These are phyloP conservation scores for Hordeum pubiflorum DNA, from an alignment of 202 grass and related monocot genomes.

Conservation along the genomic window DNA sequence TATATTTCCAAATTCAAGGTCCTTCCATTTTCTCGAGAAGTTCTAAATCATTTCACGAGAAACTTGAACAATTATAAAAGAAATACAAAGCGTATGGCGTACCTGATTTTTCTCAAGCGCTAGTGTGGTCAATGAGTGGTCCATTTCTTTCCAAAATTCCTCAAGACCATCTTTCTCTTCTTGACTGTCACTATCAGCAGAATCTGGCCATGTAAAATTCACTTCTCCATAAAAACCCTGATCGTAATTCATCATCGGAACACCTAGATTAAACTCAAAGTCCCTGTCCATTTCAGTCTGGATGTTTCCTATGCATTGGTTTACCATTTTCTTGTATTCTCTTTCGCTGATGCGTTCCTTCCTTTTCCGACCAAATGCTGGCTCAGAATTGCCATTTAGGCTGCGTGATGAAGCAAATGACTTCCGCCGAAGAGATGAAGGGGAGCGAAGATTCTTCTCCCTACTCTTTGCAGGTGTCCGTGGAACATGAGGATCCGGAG, in stretches of 20 bases:
- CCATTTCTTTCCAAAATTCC: constrained; percentile 84
- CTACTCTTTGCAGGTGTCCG: constrained; percentile 21
- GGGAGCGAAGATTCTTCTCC: neutral
- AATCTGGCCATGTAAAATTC: constrained; percentile 65
- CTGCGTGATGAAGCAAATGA: constrained; percentile 11
- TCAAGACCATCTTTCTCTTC: constrained; percentile 55
- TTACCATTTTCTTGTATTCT: constrained; percentile 54
- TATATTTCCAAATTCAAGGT: constrained; percentile 17
- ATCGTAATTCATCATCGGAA: constrained; percentile 1
- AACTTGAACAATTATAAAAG: constrained; percentile 6
- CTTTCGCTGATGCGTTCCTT: constrained; percentile 29
- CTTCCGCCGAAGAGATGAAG: neutral
- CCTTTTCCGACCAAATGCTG: constrained; percentile 28
- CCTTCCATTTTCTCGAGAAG: neutral
- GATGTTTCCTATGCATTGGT: constrained; percentile 65
- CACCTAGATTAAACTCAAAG: constrained; percentile 31
- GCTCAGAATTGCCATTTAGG: constrained; percentile 10
- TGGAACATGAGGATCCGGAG: neutral
- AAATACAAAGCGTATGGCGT: neutral
- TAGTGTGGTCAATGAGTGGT: constrained; percentile 55
- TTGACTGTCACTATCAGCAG: constrained; percentile 17
- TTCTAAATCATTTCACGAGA: neutral
- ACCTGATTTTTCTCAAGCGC: constrained; percentile 71
- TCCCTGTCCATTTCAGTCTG: constrained; percentile 58
- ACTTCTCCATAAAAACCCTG: constrained; percentile 32